Conservation (phyloP, 2,329 filamentous ascomycete genomes). For the Xylariales sp. region DNA sequence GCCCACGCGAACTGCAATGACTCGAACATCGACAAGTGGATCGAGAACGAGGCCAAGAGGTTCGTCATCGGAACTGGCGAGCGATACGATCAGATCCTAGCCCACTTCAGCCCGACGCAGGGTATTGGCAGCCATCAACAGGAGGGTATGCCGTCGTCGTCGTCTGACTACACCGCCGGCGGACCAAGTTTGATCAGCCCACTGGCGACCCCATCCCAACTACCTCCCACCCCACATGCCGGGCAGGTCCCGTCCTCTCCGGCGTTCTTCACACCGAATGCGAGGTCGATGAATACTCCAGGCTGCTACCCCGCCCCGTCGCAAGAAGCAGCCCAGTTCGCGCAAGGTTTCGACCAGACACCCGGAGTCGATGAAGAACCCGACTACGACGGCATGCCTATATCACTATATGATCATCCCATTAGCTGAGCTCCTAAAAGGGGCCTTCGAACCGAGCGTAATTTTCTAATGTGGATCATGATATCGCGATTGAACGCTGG, state of each 20-base stretch:
- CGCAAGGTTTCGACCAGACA: conserved; percentile 17
- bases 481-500: conserved; percentile 4
- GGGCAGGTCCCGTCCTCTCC: conserved; percentile 24
- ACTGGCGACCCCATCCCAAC: conserved; percentile 28
- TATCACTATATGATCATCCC: conserved; percentile 34
- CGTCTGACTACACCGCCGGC: conserved; percentile 27
- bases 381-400: conserved; percentile 42
- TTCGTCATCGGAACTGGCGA: conserved; percentile 56
- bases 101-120: conserved; percentile 34
- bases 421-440: conserved; percentile 17
- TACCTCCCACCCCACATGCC: conserved; percentile 29
- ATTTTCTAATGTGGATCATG: neutral
- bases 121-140: conserved; percentile 29
- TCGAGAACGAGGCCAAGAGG: conserved; percentile 63
- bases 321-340: conserved; percentile 26
- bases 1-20: conserved; percentile 64
- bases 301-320: conserved; percentile 29
- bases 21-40: conserved; percentile 64
- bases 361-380: conserved; percentile 27
- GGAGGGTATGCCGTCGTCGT: conserved; percentile 26
- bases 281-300: conserved; percentile 22
- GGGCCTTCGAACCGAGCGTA: neutral
- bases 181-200: conserved; percentile 31
- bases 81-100: conserved; percentile 48
- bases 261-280: conserved; percentile 28